Evolutionary conservation across 352 stramenopile genomes (phyloP).

Genomic region (Blastocystis hominis): DNA sequence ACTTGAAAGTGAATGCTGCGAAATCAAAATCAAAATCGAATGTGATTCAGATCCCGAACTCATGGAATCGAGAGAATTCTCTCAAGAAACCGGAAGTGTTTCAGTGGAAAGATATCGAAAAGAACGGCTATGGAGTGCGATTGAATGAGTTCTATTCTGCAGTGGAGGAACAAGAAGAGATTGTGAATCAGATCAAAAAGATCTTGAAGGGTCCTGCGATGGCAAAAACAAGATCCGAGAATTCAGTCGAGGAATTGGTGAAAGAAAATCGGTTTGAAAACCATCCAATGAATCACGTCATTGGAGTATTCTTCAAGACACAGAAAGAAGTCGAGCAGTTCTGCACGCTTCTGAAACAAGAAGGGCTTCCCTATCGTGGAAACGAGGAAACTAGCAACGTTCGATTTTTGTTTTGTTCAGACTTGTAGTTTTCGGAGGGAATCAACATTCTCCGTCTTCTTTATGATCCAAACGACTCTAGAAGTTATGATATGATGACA

Average conservation of each 20-base stretch:
- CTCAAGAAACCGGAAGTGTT: background rate
- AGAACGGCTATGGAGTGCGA: background rate
- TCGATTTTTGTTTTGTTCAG: background rate
- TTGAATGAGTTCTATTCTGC: conserved; percentile 8
- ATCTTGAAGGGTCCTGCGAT: background rate
- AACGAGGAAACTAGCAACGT: conserved; percentile 2
- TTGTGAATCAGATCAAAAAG: conserved; percentile 2
- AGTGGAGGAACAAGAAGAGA: conserved; percentile 25
- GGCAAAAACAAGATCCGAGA: background rate
- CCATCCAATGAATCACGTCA: background rate
- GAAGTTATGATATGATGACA: background rate
- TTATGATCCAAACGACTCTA: background rate
- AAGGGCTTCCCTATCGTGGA: background rate
- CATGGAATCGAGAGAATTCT: background rate
- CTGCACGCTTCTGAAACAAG: background rate
- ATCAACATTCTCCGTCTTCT: conserved; percentile 24
- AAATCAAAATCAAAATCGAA: background rate
- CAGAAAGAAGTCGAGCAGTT: conserved; percentile 1
- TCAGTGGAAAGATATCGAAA: background rate
- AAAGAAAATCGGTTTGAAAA: background rate
- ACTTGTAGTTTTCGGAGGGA: conserved; percentile 23
- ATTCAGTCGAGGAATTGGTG: background rate
- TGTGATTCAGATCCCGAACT: background rate
- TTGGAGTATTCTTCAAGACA: background rate
- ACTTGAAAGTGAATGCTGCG: background rate